Evolutionary conservation across 2,329 filamentous ascomycete genomes (phyloP), one percentile per base, ranked within the genome.

Genomic region (Dryadomyces quercus-mongolicae): DNA sequence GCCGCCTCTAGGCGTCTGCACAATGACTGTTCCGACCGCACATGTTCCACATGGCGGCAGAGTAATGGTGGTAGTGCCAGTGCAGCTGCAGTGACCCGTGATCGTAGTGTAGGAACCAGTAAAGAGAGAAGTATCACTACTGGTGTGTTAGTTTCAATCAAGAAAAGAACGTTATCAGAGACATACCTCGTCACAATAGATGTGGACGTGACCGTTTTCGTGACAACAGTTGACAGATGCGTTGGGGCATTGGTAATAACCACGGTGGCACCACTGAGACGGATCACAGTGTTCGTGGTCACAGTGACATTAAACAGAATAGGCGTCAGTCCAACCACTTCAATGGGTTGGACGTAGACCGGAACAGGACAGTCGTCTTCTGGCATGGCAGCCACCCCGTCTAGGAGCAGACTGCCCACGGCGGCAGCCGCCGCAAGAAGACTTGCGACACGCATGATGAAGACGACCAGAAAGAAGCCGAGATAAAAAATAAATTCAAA

Each of bases 211-310:
- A 54, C 53, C 1, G 54, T 59, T 18, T 45, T 18, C n/a, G 55
- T 60, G 7, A 59, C 3, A 0, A 49, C 53, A 16, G 56, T 56
- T n/a, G 20, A 48, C 36, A 60, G 20, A 18, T 55, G 46, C 6
- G 56, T 60, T 2, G 59, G 59, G 0, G 58, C 59, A 20, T 59
- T 49, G 45, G 55, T 59, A 34, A 60, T 34, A 7, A 20, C 18
- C 12, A 60, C 46, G 10, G 58, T 59, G 21, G 50, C 18, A 6
- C 50, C 56, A 31, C 55, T 20, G 48, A 60, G 42, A n/a, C 56
- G 21, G 5, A 59, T 25, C 12, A 54, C 54, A 0, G 58, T 61
- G 57, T 61, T 60, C 38, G 20, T 34, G 5, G 46, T 18, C 9
- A 60, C 36, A 16, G 7, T 54, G 16, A 50, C 22, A 25, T 59